Evolutionary conservation across 75 land plant species (phyloP).

Genomic region (Adiantum capillusveneris): DNA sequence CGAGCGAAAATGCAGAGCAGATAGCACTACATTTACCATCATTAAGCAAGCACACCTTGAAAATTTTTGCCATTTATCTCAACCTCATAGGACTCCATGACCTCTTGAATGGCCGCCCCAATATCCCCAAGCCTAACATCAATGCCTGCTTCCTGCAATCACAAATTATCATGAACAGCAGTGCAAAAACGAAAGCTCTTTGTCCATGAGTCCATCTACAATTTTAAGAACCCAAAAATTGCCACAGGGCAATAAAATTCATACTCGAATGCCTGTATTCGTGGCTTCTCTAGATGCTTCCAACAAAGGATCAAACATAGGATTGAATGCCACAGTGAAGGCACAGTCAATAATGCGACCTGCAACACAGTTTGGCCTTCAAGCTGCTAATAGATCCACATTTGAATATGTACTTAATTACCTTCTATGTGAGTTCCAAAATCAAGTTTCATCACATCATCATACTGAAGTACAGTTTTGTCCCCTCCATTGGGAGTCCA

Average conservation of each 20-base stretch:
- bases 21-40: not conserved
- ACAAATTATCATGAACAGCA: not conserved
- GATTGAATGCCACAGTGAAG: slow-evolving; percentile 95
- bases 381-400: not conserved
- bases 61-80: slow-evolving; percentile 90
- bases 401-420: slow-evolving; percentile 11
- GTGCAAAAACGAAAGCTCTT: not conserved
- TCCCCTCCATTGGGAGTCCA: slow-evolving; percentile 99
- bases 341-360: slow-evolving; percentile 97
- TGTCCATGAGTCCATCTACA: not conserved
- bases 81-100: slow-evolving; percentile 98
- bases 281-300: slow-evolving; percentile 95
- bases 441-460: slow-evolving; percentile 99
- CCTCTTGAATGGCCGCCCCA: slow-evolving; percentile 98
- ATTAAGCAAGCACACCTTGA: slow-evolving; percentile 88
- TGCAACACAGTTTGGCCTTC: slow-evolving; percentile 18
- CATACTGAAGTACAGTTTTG: slow-evolving; percentile 97
- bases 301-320: slow-evolving; percentile 87
- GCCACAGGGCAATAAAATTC: not conserved
- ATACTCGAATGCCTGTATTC: slow-evolving; percentile 91
- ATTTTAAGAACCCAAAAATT: too few relatives aligned
- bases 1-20: not conserved
- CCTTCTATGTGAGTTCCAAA: slow-evolving; percentile 99
- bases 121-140: slow-evolving; percentile 96
- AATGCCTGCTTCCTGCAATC: slow-evolving; percentile 82